Percentiles rank a stretch among this genome's conserved stretches.
Conservation (phyloP, 179 eudicot species). For the Amaranthus tricolor region DNA sequence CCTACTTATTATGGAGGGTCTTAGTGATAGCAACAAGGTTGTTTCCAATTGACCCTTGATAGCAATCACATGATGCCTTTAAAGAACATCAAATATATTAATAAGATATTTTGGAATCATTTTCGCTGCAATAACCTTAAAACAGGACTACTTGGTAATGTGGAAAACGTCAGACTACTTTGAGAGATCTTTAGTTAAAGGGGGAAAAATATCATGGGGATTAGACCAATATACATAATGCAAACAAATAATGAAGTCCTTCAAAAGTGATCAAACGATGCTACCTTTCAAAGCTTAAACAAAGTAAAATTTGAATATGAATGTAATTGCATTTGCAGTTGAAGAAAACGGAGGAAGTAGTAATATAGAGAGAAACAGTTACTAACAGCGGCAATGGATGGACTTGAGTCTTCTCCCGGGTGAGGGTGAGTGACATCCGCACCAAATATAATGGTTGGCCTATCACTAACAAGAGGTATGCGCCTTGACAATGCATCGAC, state of each 20-base stretch:
- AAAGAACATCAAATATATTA: no score
- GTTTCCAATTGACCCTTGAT: no score
- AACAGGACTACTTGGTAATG: no score
- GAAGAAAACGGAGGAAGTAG: background rate
- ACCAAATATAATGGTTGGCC: conserved; percentile 85
- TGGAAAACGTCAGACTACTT: no score
- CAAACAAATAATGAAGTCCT: background rate
- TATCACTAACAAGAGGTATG: conserved; percentile 74
- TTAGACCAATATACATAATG: no score
- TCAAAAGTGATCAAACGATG: background rate
- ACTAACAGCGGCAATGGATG: conserved; percentile 88
- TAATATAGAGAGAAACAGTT: background rate
- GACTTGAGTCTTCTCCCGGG: conserved; percentile 93
- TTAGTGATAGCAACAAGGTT: no score
- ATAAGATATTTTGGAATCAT: no score
- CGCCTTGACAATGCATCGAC: conserved; percentile 78
- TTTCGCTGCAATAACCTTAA: no score
- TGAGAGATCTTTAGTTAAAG: no score
- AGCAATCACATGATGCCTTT: no score
- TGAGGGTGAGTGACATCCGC: conserved; percentile 98
- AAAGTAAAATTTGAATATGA: background rate
- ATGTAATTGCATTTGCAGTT: background rate
- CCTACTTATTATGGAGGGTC: no score
- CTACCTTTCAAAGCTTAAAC: background rate
- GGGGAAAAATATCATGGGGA: no score